These are phyloP conservation scores for Hypoxylon sp. DNA, from an alignment of 2,329 filamentous ascomycete genomes.

Conservation along the genomic window DNA sequence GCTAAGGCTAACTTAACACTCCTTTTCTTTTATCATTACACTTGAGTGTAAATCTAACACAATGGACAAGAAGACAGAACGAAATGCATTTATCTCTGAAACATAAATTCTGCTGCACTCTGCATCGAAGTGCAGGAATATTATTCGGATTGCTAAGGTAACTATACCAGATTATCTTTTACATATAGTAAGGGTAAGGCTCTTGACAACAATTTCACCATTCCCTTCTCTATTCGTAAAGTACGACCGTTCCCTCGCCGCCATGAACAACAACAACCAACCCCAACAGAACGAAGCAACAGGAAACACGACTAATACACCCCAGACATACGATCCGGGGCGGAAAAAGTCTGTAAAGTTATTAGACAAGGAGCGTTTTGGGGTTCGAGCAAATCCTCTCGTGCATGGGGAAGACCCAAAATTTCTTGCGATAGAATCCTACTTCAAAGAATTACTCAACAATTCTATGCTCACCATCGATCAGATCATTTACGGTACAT, in stretches of 20 bases:
- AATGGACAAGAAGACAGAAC: conserved; percentile 35
- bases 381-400: conserved; percentile 43
- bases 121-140: conserved; percentile 43
- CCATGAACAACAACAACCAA: conserved; percentile 20
- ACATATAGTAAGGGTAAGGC: conserved; percentile 11
- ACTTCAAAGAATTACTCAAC: conserved; percentile 53
- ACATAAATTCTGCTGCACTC: conserved; percentile 25
- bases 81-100: conserved; percentile 40
- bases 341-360: conserved; percentile 19
- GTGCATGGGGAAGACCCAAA: conserved; percentile 38
- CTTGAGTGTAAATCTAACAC: conserved; percentile 15
- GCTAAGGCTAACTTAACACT: conserved; percentile 24
- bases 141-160: conserved; percentile 28
- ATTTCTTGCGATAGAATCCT: conserved; percentile 46
- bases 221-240: conserved; percentile 28
- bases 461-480: conserved; percentile 47
- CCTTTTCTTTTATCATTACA: conserved; percentile 43
- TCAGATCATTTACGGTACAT: conserved; percentile 55
- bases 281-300: background rate
- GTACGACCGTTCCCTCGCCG: conserved; percentile 41
- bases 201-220: conserved; percentile 22
- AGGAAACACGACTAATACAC: background rate
- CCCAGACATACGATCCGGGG: background rate
- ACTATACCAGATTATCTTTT: conserved; percentile 22
- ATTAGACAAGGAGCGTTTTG: conserved; percentile 43